phyloP scores from a whole-genome alignment of 2,329 filamentous ascomycete species.

The Exophiala calicioides region DNA sequence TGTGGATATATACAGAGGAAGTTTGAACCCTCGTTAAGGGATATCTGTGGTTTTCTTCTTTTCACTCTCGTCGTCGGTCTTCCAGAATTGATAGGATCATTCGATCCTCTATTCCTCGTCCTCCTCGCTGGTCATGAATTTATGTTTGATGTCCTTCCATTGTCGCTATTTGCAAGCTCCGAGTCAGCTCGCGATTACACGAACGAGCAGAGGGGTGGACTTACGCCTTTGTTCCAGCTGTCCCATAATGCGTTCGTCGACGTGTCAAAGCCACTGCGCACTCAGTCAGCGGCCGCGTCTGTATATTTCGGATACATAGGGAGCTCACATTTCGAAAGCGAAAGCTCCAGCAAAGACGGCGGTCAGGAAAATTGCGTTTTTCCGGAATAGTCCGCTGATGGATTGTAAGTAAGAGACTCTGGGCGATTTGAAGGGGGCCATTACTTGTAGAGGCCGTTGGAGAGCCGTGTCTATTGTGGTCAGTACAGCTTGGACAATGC shows the following conservation, averaged over 20 bases:
- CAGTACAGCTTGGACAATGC: neutral
- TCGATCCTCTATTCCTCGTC: constrained; percentile 57
- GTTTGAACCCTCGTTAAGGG: neutral
- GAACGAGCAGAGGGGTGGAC: constrained; percentile 41
- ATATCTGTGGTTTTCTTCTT: constrained; percentile 2
- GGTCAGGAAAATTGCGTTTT: constrained; percentile 84
- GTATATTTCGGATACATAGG: neutral
- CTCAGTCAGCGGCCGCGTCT: constrained; percentile 3
- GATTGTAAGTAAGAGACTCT: constrained; percentile 11
- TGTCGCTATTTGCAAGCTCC: constrained; percentile 66
- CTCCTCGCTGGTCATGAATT: constrained; percentile 73
- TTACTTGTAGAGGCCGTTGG: neutral
- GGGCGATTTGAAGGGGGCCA: neutral
- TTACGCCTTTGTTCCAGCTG: constrained; percentile 83
- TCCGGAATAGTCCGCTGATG: constrained; percentile 76
- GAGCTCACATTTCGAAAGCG: constrained; percentile 84
- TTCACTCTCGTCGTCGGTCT: neutral
- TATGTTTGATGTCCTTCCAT: constrained; percentile 99
- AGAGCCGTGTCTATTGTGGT: constrained; percentile 1
- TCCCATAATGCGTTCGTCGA: constrained; percentile 83
- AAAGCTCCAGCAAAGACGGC: constrained; percentile 86
- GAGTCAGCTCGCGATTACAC: neutral
- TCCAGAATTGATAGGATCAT: neutral
- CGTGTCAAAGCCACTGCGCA: constrained; percentile 74
- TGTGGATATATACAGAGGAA: constrained; percentile 24